Evolutionary conservation across 495 filamentous ascomycete genomes (phyloP), one percentile per base, ranked within the genome.

Genomic region (Gamarada debralockiae): DNA sequence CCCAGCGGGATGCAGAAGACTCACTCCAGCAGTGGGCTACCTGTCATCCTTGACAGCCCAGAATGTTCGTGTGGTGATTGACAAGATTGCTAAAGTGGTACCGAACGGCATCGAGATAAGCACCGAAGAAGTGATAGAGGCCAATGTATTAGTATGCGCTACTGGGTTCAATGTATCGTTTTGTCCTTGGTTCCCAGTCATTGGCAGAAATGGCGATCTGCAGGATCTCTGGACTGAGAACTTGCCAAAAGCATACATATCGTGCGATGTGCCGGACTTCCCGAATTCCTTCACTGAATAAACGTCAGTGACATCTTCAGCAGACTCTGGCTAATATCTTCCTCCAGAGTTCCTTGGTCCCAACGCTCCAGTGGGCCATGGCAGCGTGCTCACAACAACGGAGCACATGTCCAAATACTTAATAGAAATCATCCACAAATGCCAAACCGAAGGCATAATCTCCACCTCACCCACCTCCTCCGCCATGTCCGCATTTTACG

Each of bases 11-110:
- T 85, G 80, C 55, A 72, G 84, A 43, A 73, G 87, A 27, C 74
- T 88, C 31, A 91, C 86, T 0, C 85, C 85, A 2, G 85, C 79
- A 0, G 78, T 79, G 13, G 79, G 82, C 0, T 90, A 90, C 61
- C 73, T 90, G 1, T 79, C 81, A 44, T 75, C 85, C 2, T 59
- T 90, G 18, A 71, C 73, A 2, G 66, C 81, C 42, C 68, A 76
- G 6, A 89, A 89, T 42, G 78, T 83, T 53, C 71, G 74, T 44
- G 74, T 83, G 21, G 76, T 84, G 48, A 73, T 70, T n/a, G 73
- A 72, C 0, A 69, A 55, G 1, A 87, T 89, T 59, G 64, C 71
- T 31, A 62, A 65, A 12, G 76, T 89, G 51, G 79, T 80, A 0
- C 66, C 70, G n/a, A 80, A 74, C 10, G 80, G 82, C 2, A 77